phyloP scores from a whole-genome alignment of 179 eudicot genomes.

The Patellifolia procumbens region DNA sequence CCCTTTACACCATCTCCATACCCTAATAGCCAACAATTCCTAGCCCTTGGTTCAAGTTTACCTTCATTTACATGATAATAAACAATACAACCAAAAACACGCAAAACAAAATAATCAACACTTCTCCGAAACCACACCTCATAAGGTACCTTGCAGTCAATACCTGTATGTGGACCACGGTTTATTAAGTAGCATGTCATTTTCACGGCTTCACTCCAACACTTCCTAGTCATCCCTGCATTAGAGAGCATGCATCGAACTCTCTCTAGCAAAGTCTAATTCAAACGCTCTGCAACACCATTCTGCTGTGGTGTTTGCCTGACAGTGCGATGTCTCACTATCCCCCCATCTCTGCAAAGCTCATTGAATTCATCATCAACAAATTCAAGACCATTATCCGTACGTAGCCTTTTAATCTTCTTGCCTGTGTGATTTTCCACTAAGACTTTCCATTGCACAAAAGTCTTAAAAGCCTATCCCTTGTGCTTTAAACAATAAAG shows the following conservation, averaged over 20 bases:
- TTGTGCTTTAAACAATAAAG: neutral
- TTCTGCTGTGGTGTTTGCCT: conserved; percentile 19
- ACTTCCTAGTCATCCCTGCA: neutral
- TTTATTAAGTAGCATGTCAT: conserved; percentile 16
- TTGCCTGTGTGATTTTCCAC: no score
- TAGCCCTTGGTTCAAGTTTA: conserved; percentile 16
- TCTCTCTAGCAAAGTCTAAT: conserved; percentile 23
- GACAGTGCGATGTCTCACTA: conserved; percentile 20
- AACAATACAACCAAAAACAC: conserved; percentile 5
- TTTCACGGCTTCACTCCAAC: conserved; percentile 7
- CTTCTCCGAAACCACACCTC: neutral
- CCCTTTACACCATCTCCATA: conserved; percentile 22
- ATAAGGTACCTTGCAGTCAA: conserved; percentile 19
- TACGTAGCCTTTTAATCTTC: no score
- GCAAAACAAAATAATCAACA: neutral
- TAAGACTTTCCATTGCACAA: no score
- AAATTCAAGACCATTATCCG: conserved; percentile 4
- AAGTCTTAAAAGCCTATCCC: no score
- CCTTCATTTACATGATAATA: no score
- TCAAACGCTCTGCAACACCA: conserved; percentile 23
- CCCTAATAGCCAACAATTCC: conserved; percentile 14
- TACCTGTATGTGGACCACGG: conserved; percentile 12
- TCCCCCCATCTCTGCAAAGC: conserved; percentile 16
- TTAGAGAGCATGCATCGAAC: conserved; percentile 22
- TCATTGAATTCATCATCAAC: conserved; percentile 4